Evolutionary conservation across 192 early-diverging fungal species (phyloP), one percentile per base, ranked within the genome.

Genomic region (Backusella sp.): DNA sequence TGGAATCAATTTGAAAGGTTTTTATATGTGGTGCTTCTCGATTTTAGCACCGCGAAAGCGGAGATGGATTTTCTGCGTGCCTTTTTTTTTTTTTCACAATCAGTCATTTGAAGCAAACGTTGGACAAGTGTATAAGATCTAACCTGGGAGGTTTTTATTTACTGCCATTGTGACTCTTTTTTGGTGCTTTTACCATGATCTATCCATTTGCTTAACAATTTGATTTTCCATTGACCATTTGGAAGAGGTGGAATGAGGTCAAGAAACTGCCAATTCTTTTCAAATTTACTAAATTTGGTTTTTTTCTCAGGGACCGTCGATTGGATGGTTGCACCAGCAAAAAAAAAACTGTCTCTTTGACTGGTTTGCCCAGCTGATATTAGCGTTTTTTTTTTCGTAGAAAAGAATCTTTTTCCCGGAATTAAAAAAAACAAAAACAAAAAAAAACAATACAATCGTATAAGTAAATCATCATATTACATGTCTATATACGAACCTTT

Each of bases 51-150:
- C 56, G 56, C 56, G 23, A 62, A 62, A 62, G 56, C 56, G 56
- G 56, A 62, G 56, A 62, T 62, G 26, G 56, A 26, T 62, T 28
- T 62, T 28, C 14, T 4, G 26, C 23, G 46, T 49, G 46, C 46
- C 46, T 62, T 28, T 62, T 59, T 26, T 32, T 32, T 28, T 53
- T 28, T 62, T 62, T 28, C 56, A 62, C 56, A 62, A 62, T 62
- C 56, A 62, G 56, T 62, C 56, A 59, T 59, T 59, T 59, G 53
- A 59, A 59, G 53, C 53, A 59, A 59, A 21, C 11, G 53, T 59
- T 59, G 53, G 53, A 59, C 53, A 59, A 59, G 53, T 6, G 15
- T 49, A 49, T n/a, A 59, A 8, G 53, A 59, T 59, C 21, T 59
- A 59, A 8, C 23, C 6, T 11, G 26, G 8, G 53, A 21, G 32